Evolutionary conservation across 2,329 filamentous ascomycete genomes (phyloP).

Genomic region (Phaeoacremonium minimum): DNA sequence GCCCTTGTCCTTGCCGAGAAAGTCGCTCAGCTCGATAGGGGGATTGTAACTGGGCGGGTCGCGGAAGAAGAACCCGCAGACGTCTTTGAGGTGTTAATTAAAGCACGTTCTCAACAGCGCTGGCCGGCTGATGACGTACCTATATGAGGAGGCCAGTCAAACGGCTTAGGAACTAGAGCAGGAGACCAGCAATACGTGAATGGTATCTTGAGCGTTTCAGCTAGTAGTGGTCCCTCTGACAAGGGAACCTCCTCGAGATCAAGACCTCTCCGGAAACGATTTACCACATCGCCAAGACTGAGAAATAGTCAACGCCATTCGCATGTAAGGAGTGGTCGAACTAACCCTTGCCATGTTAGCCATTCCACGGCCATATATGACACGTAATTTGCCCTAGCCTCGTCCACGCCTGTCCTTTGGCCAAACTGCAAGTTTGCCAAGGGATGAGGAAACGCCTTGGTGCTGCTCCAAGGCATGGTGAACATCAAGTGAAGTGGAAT

Average conservation of each 20-base stretch:
- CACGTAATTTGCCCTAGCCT: background rate
- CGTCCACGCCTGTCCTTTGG: background rate
- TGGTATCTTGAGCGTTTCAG: conserved; percentile 71
- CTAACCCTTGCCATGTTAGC: conserved; percentile 4
- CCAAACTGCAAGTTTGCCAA: conserved; percentile 1
- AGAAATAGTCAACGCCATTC: background rate
- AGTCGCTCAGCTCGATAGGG: background rate
- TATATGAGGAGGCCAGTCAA: conserved; percentile 56
- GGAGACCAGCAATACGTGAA: conserved; percentile 94
- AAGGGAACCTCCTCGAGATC: conserved; percentile 74
- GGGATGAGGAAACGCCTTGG: conserved; percentile 2
- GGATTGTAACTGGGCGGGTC: background rate
- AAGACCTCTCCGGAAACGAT: conserved; percentile 73
- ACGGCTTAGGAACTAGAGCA: conserved; percentile 53
- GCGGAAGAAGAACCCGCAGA: conserved; percentile 2
- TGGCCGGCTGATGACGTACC: too few relatives aligned
- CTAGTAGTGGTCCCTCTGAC: conserved; percentile 77
- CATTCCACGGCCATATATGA: conserved; percentile 3
- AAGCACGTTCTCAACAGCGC: too few relatives aligned
- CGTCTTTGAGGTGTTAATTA: too few relatives aligned
- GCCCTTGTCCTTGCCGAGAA: conserved; percentile 18
- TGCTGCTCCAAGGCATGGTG: conserved; percentile 3
- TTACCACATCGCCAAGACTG: conserved; percentile 81
- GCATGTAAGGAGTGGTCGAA: background rate
- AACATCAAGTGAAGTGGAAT: conserved; percentile 3